Base-by-base conservation (phyloP, 495 filamentous ascomycete species). In the Aspergillus nidulans region DNA sequence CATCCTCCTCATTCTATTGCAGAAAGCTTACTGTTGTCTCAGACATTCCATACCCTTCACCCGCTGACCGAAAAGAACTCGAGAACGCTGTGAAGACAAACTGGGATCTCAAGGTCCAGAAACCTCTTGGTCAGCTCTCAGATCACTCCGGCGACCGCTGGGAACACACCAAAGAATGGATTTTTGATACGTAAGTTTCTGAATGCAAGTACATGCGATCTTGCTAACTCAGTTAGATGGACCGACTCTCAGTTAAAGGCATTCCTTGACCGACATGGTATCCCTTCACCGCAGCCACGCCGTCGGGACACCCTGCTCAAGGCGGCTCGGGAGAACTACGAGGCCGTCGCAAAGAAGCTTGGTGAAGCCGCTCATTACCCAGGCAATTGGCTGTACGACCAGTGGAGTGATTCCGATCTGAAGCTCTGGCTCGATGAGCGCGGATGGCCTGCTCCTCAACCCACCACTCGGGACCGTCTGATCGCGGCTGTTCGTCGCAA, bases 301-400 rank as follows among this genome's bases (percentile, higher is more conserved):
- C 89, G 86, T 62, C 89, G 90, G 53, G 94, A 97, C 65, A 81
- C 82, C 15, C 73, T 96, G 45, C 81, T 97, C 59, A 78, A 85
- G 62, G 79, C 88, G 57, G 81, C 83, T 45, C 91, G 94, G 52
- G 76, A 85, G 55, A 92, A 87, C 66, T 97, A 95, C 57, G 85
- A 96, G 56, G 75, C 79, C 3, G 68, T 88, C 40, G 91, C 94
- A 12, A 83, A 91, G 65, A 97, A 96, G 73, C 77, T 81, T 38
- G 89, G 89, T 57, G 88, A 96, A 70, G 87, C 89, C 1, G 74
- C 81, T 34, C 66, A 81, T 9, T 98, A 98, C 60, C 94, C 94
- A 36, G 94, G 94, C n/a, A 85, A 96, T 70, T 98, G 94, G 94
- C 74, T 97, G 28, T 98, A 96, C 63, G 83, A 83, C 55, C 77